These are phyloP conservation scores for Globisporangium carolinianum DNA, from an alignment of 352 stramenopile species.

Conservation along the genomic window DNA sequence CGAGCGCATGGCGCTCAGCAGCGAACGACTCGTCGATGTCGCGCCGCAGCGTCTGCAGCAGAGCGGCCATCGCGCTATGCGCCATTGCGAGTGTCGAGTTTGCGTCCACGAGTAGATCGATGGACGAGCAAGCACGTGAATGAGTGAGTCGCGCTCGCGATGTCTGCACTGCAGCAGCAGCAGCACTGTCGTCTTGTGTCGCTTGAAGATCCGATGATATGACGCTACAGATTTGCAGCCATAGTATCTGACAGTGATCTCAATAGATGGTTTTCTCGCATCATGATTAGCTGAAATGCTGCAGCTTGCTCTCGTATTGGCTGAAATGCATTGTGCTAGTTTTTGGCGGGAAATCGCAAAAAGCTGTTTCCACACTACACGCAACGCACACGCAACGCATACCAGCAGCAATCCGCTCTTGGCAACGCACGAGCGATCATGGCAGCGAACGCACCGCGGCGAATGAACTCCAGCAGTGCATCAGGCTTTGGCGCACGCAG, in stretches of 20 bases:
- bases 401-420: too few species aligned
- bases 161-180: too few species aligned
- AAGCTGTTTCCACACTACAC: too few species aligned
- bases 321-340: too few species aligned
- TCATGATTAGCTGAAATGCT: too few species aligned
- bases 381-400: too few species aligned
- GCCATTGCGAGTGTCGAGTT: background rate
- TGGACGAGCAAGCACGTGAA: background rate
- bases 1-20: constrained; percentile 2
- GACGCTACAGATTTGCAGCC: too few species aligned
- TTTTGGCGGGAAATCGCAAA: too few species aligned
- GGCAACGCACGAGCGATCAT: background rate
- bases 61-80: constrained; percentile 1
- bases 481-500: constrained; percentile 5
- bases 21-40: constrained; percentile 9
- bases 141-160: too few species aligned
- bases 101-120: background rate
- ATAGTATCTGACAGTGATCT: too few species aligned
- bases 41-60: constrained; percentile 4
- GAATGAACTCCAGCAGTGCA: constrained; percentile 5
- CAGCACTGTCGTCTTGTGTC: background rate
- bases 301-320: too few species aligned
- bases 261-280: too few species aligned
- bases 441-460: constrained; percentile 4
- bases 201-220: background rate